Evolutionary conservation across 495 filamentous ascomycete species (phyloP), one percentile per base, ranked within the genome.

Genomic region (Penicillium alfredii): DNA sequence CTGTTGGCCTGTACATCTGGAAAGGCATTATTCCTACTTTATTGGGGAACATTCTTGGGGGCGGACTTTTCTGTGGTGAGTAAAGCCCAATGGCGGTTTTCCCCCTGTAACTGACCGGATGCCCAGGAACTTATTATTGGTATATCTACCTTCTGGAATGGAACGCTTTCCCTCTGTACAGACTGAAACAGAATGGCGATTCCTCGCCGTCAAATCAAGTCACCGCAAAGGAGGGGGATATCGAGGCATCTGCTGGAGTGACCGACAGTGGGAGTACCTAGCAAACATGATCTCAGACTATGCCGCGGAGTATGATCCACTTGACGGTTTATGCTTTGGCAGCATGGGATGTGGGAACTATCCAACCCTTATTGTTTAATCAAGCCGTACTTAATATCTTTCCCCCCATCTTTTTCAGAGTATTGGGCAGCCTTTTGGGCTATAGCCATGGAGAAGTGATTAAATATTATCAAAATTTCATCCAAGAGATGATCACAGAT

Each of bases 1-100:
- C 58, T 1, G 64, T 74, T 6, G 63, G 66, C 1, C 52, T 78
- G 30, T 81, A 81, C 33, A 78, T 81, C 47, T 81, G 75, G 76
- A 80, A 82, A 46, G 71, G 68, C 13, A 73, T 80, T 29, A 77
- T 81, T 32, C 78, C 78, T 1, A 63, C 74, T 3, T 29, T 70
- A 12, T 36, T 81, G 12, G 76, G 77, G 3, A 82, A 80, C 44
- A 67, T 73, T 20, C 38, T 82, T n/a, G 77, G 74, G 5, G 73
- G 73, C 10, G 66, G 56, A 3, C 13, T 72, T 2, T 77, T 77
- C 45, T 66, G 57, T 34, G 69, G 65, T 40, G 47, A 37, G 60
- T 55, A 26, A 8, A 4, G 14, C 11, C 16, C 7, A 16, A 22
- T 19, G 23, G 28, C 16, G 6, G 16, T 1, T 16, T 8, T 18